A percentile compares a stretch with the other conserved stretches of the same genome.
phyloP scores from a whole-genome alignment of 73 alveolate species.

The Paramecium pentaurelia region DNA sequence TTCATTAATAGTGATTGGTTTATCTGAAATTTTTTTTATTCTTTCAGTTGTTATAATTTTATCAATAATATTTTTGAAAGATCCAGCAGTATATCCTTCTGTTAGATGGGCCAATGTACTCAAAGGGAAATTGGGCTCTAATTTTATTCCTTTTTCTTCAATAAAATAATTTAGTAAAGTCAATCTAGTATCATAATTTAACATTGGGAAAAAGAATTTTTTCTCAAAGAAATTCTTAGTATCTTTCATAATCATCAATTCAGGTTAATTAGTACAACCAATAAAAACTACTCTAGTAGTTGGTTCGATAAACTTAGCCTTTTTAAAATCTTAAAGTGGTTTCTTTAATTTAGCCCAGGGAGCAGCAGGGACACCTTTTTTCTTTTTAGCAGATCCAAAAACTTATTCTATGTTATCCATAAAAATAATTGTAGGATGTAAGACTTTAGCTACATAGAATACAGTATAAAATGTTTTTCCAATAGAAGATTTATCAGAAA shows the following conservation, averaged over 20 bases:
- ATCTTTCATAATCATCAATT: constrained; percentile 72
- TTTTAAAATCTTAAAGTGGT: constrained; percentile 62
- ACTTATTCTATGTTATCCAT: constrained; percentile 86
- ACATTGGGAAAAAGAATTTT: constrained; percentile 81
- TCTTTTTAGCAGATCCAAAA: constrained; percentile 76
- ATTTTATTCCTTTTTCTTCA: constrained; percentile 66
- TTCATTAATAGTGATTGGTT: constrained; percentile 73
- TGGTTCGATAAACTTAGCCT: constrained; percentile 72
- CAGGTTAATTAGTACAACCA: constrained; percentile 84
- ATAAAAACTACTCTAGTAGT: constrained; percentile 73
- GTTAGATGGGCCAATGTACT: constrained; percentile 85
- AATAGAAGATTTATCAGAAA: constrained; percentile 73
- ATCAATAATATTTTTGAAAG: constrained; percentile 70
- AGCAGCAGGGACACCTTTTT: constrained; percentile 64
- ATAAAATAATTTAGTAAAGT: constrained; percentile 77
- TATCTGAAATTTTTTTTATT: constrained; percentile 60
- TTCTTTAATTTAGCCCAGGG: constrained; percentile 65
- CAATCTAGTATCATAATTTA: constrained; percentile 78
- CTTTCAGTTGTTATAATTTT: constrained; percentile 78
- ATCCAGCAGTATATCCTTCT: constrained; percentile 82
- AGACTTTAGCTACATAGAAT: constrained; percentile 80
- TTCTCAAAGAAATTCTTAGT: constrained; percentile 79
- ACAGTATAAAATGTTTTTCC: constrained; percentile 78
- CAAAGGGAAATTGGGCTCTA: constrained; percentile 77
- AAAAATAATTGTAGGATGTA: constrained; percentile 81